Evolutionary conservation across 192 early-diverging fungal genomes (phyloP).

Genomic region (Rhizophagus prolifer): DNA sequence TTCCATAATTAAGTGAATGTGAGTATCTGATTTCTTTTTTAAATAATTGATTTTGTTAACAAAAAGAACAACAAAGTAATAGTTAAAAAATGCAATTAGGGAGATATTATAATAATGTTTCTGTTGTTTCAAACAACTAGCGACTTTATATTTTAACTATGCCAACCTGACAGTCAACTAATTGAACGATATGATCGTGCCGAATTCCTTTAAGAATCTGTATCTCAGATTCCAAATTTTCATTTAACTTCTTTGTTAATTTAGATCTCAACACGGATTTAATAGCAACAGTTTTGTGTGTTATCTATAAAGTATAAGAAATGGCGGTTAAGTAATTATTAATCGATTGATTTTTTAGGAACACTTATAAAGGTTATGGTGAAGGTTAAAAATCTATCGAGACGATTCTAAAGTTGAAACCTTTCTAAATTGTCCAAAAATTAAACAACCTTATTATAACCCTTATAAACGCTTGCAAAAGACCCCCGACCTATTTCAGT

Average conservation of each 20-base stretch:
- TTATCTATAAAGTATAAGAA: slow-evolving; percentile 41
- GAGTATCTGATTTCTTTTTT: slow-evolving; percentile 82
- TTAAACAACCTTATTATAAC: slow-evolving; percentile 61
- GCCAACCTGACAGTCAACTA: slow-evolving; percentile 83
- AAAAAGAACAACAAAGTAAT: background rate
- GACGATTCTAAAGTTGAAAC: background rate
- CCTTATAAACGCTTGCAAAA: slow-evolving; percentile 93
- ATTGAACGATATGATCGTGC: slow-evolving; percentile 85
- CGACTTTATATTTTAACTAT: background rate
- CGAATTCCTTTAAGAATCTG: slow-evolving; percentile 82
- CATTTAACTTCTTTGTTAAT: slow-evolving; percentile 86
- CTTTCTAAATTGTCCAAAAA: background rate
- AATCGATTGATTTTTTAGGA: background rate
- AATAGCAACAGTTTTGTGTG: slow-evolving; percentile 73
- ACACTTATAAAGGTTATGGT: background rate
- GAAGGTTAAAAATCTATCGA: background rate
- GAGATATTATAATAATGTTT: background rate
- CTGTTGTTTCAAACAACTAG: too few relatives aligned
- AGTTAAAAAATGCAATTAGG: background rate
- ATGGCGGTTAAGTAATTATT: background rate
- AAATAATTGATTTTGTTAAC: background rate
- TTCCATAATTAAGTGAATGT: slow-evolving; percentile 98
- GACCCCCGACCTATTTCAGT: slow-evolving; percentile 91
- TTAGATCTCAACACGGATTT: slow-evolving; percentile 88
- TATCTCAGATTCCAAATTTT: slow-evolving; percentile 96